Percentiles rank a stretch among this genome's conserved stretches.
phyloP scores from a whole-genome alignment of 495 filamentous ascomycete species.

The Aspergillus asperescens region DNA sequence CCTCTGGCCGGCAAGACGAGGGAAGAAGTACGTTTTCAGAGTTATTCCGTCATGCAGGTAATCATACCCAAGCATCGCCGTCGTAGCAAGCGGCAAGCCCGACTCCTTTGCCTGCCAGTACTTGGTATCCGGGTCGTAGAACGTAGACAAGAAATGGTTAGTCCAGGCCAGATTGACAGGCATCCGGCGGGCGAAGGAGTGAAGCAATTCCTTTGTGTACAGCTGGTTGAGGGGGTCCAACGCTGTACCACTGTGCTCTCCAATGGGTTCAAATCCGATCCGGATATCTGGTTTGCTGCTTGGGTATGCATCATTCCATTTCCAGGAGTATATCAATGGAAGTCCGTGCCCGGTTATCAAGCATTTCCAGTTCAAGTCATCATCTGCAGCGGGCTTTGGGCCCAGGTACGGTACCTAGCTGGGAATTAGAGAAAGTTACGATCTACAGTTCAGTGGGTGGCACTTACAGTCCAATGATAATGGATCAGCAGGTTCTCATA shows the following conservation, averaged over 20 bases:
- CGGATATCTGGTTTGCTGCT: conserved; percentile 22
- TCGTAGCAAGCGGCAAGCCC: neutral
- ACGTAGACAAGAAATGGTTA: conserved; percentile 21
- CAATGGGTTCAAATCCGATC: conserved; percentile 19
- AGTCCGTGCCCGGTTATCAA: conserved; percentile 17
- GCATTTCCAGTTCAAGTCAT: conserved; percentile 14
- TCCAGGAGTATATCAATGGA: conserved; percentile 26
- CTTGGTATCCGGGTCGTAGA: neutral
- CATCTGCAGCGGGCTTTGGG: conserved; percentile 5
- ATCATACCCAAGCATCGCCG: neutral
- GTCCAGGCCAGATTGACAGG: conserved; percentile 18
- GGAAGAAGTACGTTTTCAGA: conserved; percentile 5
- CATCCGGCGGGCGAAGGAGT: conserved; percentile 1
- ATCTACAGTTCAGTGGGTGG: conserved; percentile 6
- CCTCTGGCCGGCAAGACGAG: neutral
- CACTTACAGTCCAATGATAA: too few species aligned
- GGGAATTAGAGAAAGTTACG: neutral
- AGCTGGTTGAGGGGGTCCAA: conserved; percentile 25
- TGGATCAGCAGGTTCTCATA: conserved; percentile 18
- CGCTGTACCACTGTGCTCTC: conserved; percentile 12
- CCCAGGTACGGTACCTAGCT: conserved; percentile 10
- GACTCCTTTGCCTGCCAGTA: neutral
- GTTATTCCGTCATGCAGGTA: neutral
- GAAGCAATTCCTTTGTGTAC: conserved; percentile 10
- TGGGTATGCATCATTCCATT: conserved; percentile 19